Percentiles rank a stretch among this genome's conserved stretches.
phyloP scores from a whole-genome alignment of 1,284 basidiomycete species.

The Cryptococcus neoformans region DNA sequence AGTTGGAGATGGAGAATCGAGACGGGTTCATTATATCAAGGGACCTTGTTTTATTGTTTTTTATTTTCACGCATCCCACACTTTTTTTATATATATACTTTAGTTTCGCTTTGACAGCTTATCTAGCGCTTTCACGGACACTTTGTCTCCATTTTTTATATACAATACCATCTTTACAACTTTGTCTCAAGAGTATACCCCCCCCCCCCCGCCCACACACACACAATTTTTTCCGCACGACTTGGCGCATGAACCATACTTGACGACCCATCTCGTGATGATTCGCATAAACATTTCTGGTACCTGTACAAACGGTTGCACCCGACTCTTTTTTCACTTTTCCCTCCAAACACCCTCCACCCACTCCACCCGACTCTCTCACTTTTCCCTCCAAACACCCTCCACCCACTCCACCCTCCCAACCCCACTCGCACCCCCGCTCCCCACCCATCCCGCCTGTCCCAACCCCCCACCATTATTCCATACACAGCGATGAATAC shows the following conservation, averaged over 20 bases:
- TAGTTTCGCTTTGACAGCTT: too few species aligned
- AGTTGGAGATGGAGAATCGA: too few species aligned
- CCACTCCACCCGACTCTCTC: conserved; percentile 54
- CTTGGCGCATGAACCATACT: neutral
- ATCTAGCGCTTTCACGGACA: too few species aligned
- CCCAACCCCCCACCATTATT: conserved; percentile 68
- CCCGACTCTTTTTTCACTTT: too few species aligned
- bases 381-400: conserved; percentile 54
- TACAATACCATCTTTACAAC: neutral
- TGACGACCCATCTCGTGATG: neutral
- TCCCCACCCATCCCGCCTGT: conserved; percentile 66
- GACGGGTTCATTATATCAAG: too few species aligned
- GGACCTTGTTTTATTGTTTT: too few species aligned
- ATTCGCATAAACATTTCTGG: neutral
- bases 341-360: conserved; percentile 58
- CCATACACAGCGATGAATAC: conserved; percentile 73
- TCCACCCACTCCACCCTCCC: conserved; percentile 74
- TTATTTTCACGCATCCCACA: too few species aligned
- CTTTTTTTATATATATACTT: too few species aligned
- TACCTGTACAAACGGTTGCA: too few species aligned
- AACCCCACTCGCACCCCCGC: conserved; percentile 74
- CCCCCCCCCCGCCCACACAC: too few species aligned
- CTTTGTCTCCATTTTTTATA: too few species aligned
- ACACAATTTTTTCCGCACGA: neutral
- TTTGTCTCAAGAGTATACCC: neutral